A percentile compares a stretch with the other conserved stretches of the same genome.
Evolutionary conservation across 1,139 yeast genomes (phyloP).

Genomic region (Yamadazyma spencermartinsiae): DNA sequence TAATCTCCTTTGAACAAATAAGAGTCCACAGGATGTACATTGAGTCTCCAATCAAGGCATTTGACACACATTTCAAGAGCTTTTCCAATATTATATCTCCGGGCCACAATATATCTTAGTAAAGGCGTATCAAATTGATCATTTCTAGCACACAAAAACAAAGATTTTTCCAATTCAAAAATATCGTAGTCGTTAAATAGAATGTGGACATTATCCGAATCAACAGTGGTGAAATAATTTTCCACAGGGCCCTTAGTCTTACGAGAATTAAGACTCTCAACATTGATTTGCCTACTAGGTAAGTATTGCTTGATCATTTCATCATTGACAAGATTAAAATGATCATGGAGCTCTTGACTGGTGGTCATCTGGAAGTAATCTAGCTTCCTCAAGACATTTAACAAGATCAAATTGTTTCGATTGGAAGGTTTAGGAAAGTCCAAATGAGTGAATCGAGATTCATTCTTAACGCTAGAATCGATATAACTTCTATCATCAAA

Average conservation of each 20-base stretch:
- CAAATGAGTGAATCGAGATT: slow-evolving; percentile 7
- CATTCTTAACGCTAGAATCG: slow-evolving; percentile 13
- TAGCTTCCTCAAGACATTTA: slow-evolving; percentile 8
- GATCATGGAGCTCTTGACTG: slow-evolving; percentile 6
- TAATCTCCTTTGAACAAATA: slow-evolving; percentile 62
- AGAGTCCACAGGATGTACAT: slow-evolving; percentile 57
- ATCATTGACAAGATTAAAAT: background rate
- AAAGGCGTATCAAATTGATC: slow-evolving; percentile 73
- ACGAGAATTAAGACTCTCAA: background rate
- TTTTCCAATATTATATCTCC: slow-evolving; percentile 69
- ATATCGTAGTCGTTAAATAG: slow-evolving; percentile 3
- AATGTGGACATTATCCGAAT: slow-evolving; percentile 1
- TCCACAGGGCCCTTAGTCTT: background rate
- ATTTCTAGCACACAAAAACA: slow-evolving; percentile 59
- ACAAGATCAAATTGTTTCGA: slow-evolving; percentile 15
- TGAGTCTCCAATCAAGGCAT: slow-evolving; percentile 69
- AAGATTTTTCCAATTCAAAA: slow-evolving; percentile 17
- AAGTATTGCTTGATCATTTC: slow-evolving; percentile 1
- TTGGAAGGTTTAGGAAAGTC: slow-evolving; percentile 10
- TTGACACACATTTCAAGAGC: slow-evolving; percentile 65
- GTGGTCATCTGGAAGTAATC: slow-evolving; percentile 2
- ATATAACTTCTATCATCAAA: slow-evolving; percentile 11
- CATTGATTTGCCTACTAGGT: background rate
- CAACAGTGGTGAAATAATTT: slow-evolving; percentile 7
- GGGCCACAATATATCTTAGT: slow-evolving; percentile 68